Evolutionary conservation across 139 green algal species (phyloP), one percentile per base, ranked within the genome.

Genomic region (Chara braunii): DNA sequence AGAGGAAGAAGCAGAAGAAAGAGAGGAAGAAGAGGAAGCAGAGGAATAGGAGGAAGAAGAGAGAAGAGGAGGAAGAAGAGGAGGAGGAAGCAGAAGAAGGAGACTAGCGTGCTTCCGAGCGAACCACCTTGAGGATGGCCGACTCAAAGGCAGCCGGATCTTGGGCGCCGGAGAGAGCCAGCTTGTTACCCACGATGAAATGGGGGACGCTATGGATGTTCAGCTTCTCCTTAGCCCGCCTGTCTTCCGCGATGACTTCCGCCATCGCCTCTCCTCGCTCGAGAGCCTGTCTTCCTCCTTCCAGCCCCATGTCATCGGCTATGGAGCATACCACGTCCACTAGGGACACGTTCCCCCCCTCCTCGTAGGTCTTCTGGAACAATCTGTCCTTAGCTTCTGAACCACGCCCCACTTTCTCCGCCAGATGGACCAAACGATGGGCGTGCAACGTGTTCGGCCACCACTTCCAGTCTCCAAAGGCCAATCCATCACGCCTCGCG

Each of bases 391-490:
- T 72, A 22, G 64, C 64, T 11, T 70, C 64, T 40, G 22, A 40
- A n/a, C 64, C 64, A 33, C 68, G 56, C 3, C 64, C 64, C 3
- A 30, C 11, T 23, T 30, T 30, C 9, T 24, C 53, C n/a, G 64
- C 64, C 28, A 51, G 37, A 22, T 74, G 30, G 12, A 73, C 64
- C 30, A 73, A 32, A 36, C 64, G 64, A 53, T 72, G 63, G 2
- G 63, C 63, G 26, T 72, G 35, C 3, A 71, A 52, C 6, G 61
- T 71, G 51, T 71, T 70, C 18, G 61, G 61, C 61, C 61, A 71
- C 51, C 51, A 69, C 24, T 71, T n/a, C 61, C 61, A 71, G 53
- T 71, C 36, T 8, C 4, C 51, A 9, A 71, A 71, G 29, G 63
- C 23, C 32, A 71, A 52, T 18, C 61, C 61, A n/a, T 70, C 50